Conservation (phyloP, 257 asterid genomes). For the Thymus mandschuricus region DNA sequence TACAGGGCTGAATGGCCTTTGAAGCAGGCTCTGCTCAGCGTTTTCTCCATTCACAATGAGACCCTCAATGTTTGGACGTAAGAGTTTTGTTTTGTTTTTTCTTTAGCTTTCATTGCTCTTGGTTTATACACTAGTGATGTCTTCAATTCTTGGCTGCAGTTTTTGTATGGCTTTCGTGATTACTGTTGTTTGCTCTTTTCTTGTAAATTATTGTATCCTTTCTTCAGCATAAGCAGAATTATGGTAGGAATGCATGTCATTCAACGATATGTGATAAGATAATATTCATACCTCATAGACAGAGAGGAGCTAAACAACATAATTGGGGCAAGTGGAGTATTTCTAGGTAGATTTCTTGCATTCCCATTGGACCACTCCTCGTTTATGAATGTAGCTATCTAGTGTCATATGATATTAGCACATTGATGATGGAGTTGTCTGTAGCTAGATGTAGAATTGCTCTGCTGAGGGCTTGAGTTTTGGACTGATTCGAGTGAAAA, state of each 20-base stretch:
- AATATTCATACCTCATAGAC: background rate
- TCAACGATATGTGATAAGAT: background rate
- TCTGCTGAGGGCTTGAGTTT: constrained; percentile 22
- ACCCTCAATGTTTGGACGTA: constrained; percentile 99
- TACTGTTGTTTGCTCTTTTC: background rate
- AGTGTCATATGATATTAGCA: background rate
- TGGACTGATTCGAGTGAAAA: background rate
- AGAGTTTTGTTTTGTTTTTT: constrained; percentile 33
- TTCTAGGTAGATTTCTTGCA: background rate
- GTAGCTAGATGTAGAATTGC: constrained; percentile 9
- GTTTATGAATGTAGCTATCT: background rate
- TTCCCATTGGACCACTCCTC: background rate
- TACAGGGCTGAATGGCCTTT: constrained; percentile 94
- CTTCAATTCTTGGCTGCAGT: background rate
- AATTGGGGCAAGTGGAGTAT: constrained; percentile 2
- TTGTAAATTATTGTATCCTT: background rate
- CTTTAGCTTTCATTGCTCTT: background rate
- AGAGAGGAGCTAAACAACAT: background rate
- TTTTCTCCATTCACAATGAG: constrained; percentile 92
- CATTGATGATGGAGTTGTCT: background rate
- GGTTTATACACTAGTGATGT: constrained; percentile 18
- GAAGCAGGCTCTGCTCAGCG: constrained; percentile 76
- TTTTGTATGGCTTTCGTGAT: background rate
- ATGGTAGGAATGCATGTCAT: background rate
- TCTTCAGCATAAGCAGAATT: constrained; percentile 7